Percentiles rank a stretch among this genome's conserved stretches.
Conservation (phyloP, 129 eudicot species). For the Solidago caesia region DNA sequence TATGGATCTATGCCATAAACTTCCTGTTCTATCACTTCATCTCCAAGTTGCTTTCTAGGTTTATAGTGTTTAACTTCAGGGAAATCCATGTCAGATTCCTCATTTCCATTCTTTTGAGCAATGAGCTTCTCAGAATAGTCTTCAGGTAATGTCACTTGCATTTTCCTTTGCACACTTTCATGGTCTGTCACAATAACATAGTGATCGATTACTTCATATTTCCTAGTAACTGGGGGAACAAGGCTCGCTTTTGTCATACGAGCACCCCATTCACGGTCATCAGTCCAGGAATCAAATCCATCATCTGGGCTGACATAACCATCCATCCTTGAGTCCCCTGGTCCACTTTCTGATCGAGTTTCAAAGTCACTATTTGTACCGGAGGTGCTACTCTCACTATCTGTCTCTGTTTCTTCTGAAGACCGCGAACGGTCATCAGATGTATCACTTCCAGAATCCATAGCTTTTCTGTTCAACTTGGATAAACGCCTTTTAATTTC, state of each 20-base stretch:
- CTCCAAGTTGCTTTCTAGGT: slow-evolving; percentile 87
- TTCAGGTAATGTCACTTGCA: slow-evolving; percentile 85
- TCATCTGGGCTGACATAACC: slow-evolving; percentile 53
- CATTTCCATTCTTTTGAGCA: slow-evolving; percentile 80
- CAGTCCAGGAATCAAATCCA: slow-evolving; percentile 55
- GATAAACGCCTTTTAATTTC: slow-evolving; percentile 72
- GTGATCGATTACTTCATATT: slow-evolving; percentile 88
- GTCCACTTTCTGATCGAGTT: slow-evolving; percentile 40
- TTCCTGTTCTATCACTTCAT: slow-evolving; percentile 96
- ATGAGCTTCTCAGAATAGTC: slow-evolving; percentile 77
- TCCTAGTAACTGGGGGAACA: slow-evolving; percentile 96
- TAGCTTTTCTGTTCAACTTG: slow-evolving; percentile 57
- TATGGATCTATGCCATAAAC: slow-evolving; percentile 98
- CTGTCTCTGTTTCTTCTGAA: slow-evolving; percentile 67
- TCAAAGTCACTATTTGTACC: slow-evolving; percentile 65
- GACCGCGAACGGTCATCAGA: slow-evolving; percentile 72
- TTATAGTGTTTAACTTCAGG: slow-evolving; percentile 93
- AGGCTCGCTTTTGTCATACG: slow-evolving; percentile 98
- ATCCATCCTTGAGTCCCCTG: slow-evolving; percentile 48
- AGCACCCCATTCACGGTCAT: slow-evolving; percentile 99
- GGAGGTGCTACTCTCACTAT: slow-evolving; percentile 54
- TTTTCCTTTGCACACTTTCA: slow-evolving; percentile 81
- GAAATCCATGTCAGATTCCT: slow-evolving; percentile 92
- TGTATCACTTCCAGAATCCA: slow-evolving; percentile 69
- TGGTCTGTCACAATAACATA: slow-evolving; percentile 87